Conservation (phyloP, 139 green algal genomes). For the Coccomyxa sp. region DNA sequence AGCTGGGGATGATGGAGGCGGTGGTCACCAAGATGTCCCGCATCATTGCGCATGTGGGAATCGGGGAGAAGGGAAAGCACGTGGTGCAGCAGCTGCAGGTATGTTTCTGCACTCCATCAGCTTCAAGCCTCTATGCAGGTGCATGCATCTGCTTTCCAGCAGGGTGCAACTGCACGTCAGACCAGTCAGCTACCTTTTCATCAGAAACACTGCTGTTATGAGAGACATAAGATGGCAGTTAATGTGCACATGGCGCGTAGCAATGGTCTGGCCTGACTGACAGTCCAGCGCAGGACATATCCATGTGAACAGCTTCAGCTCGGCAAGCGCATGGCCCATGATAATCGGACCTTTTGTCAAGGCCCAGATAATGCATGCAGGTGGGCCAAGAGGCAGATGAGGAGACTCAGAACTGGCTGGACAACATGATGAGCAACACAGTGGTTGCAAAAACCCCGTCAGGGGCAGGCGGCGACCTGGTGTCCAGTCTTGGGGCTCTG, state of each 20-base stretch:
- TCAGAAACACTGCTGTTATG: too few species aligned
- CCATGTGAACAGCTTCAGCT: too few species aligned
- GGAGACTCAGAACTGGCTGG: constrained; percentile 45
- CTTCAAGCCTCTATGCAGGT: background rate
- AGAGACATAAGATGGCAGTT: too few species aligned
- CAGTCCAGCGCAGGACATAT: too few species aligned
- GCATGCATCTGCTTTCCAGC: background rate
- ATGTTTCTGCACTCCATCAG: background rate
- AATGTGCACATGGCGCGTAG: too few species aligned
- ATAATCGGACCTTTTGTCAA: too few species aligned
- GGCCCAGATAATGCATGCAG: too few species aligned
- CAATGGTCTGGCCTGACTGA: too few species aligned
- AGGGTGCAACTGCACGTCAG: background rate
- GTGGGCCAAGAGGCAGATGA: constrained; percentile 30
- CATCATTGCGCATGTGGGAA: constrained; percentile 41
- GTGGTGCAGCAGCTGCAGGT: constrained; percentile 1
- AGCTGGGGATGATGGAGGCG: constrained; percentile 33
- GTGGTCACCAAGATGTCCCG: constrained; percentile 51
- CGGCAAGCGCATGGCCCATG: too few species aligned
- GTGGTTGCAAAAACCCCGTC: background rate
- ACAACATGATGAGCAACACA: constrained; percentile 24
- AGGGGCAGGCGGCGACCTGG: background rate
- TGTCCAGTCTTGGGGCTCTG: too few species aligned
- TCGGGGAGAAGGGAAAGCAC: constrained; percentile 20
- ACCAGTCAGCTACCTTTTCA: background rate